These are phyloP conservation scores for Haplosporangium gracile DNA, from an alignment of 192 early-diverging fungal genomes.

Conservation along the genomic window DNA sequence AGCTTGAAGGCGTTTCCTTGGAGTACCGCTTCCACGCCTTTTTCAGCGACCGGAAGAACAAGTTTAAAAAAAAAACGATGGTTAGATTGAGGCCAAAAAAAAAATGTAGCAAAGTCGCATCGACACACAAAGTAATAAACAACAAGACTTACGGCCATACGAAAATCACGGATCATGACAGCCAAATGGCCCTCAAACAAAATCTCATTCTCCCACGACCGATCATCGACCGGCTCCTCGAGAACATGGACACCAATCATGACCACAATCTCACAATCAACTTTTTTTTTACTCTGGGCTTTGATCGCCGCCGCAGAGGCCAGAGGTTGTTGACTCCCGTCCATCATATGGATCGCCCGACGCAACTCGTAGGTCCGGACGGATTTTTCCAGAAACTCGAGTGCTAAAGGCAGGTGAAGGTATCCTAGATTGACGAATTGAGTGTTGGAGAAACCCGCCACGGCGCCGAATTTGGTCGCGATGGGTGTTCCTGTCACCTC, in stretches of 20 bases:
- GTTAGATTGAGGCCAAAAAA: neutral
- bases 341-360: neutral
- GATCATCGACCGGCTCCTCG: conserved; percentile 46
- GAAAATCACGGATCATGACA: conserved; percentile 38
- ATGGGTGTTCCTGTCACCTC: conserved; percentile 46
- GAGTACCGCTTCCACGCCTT: conserved; percentile 51
- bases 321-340: conserved; percentile 4
- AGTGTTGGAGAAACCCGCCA: conserved; percentile 50
- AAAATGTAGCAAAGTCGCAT: neutral
- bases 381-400: conserved; percentile 36
- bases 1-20: conserved; percentile 39
- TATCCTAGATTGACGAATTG: conserved; percentile 36
- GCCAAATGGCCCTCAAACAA: conserved; percentile 35
- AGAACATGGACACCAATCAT: conserved; percentile 50
- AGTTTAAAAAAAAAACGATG: neutral
- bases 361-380: conserved; percentile 43
- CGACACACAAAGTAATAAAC: neutral
- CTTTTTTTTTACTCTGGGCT: conserved; percentile 27
- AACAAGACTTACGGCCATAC: conserved; percentile 21
- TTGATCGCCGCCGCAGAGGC: neutral
- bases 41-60: neutral
- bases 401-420: conserved; percentile 3
- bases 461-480: conserved; percentile 43
- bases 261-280: conserved; percentile 48
- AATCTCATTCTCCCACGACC: conserved; percentile 41